Base-by-base conservation (phyloP, 352 stramenopile genomes). In the Blastocystis sp. region DNA sequence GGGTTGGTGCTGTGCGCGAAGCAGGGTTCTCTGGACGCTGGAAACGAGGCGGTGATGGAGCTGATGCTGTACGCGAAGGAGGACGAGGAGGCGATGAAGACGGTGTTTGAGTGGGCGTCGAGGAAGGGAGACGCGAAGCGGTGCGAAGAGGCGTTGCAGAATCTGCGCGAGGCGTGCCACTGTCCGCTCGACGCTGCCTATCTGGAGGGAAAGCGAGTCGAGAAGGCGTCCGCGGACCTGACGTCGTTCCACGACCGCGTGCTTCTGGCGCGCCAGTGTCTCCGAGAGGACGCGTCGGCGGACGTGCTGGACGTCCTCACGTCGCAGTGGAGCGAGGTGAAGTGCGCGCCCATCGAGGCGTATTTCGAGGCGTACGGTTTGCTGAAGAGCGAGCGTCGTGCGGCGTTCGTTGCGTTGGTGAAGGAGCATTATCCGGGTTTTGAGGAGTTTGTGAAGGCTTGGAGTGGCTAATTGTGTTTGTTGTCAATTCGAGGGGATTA, bases 11-110 rank as follows among this genome's bases (percentile, higher is more conserved):
- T 74, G 63, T n/a, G 26, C 37, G 24, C 26, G 4, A 37, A 51
- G 37, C 16, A 21, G 3, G 16, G 35, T 21, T 37, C 26, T n/a
- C 31, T 51, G 37, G 63, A 74, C 16, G 24, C 16, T 3, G 63
- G 16, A 10, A 29, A 37, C 35, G 19, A 37, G 6, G 16, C 26
- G 26, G 63, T 35, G 16, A 51, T 45, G 13, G 71, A 81, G 55
- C 59, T 81, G 45, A 29, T 81, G 21, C 50, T 81, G 26, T 81
- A 65, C 50, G 45, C 71, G 9, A 81, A 81, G 71, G 50, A 81
- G 3, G 71, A 81, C 37, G 13, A 10, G 16, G 71, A 81, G 13
- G 50, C 50, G 9, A 81, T 81, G 71, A 65, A 35, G 71, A n/a
- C 62, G 9, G 71, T 81, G 26, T 19, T 31, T 4, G 35, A 65